A percentile compares a stretch with the other conserved stretches of the same genome.
phyloP scores from a whole-genome alignment of 306 rosid genomes.

The Sicyos edulis region DNA sequence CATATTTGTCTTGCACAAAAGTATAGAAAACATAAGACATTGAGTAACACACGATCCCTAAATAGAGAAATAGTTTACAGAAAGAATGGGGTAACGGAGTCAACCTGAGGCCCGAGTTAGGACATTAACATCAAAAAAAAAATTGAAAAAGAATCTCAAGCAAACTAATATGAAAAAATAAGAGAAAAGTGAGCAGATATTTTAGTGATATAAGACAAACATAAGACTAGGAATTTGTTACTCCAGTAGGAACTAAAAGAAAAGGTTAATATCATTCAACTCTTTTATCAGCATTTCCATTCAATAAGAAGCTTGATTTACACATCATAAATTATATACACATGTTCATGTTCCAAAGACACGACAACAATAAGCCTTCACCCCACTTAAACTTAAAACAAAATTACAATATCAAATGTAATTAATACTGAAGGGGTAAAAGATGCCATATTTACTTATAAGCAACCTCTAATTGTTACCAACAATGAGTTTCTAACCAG shows the following conservation, averaged over 20 bases:
- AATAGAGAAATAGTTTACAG: not conserved
- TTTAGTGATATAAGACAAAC: not conserved
- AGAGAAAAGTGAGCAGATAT: not conserved
- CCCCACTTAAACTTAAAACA: not conserved
- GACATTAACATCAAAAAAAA: not conserved
- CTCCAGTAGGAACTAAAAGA: not conserved
- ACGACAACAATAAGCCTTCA: not conserved
- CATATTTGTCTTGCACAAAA: slow-evolving; percentile 49
- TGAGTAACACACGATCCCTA: slow-evolving; percentile 18
- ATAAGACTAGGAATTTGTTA: not conserved
- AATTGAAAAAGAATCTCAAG: not conserved
- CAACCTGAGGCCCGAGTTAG: not conserved
- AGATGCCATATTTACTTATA: not conserved
- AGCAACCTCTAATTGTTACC: not conserved
- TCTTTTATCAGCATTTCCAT: not conserved
- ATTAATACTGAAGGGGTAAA: not conserved
- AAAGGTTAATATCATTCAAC: not conserved
- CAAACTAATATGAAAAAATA: not conserved
- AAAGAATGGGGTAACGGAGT: not conserved
- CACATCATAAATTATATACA: not conserved
- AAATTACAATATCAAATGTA: not conserved
- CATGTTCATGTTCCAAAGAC: not conserved
- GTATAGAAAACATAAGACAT: slow-evolving; percentile 5
- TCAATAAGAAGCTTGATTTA: not conserved
- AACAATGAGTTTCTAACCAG: not conserved